Conservation (phyloP, 2,329 filamentous ascomycete genomes). For the Colletotrichum theobromicola region DNA sequence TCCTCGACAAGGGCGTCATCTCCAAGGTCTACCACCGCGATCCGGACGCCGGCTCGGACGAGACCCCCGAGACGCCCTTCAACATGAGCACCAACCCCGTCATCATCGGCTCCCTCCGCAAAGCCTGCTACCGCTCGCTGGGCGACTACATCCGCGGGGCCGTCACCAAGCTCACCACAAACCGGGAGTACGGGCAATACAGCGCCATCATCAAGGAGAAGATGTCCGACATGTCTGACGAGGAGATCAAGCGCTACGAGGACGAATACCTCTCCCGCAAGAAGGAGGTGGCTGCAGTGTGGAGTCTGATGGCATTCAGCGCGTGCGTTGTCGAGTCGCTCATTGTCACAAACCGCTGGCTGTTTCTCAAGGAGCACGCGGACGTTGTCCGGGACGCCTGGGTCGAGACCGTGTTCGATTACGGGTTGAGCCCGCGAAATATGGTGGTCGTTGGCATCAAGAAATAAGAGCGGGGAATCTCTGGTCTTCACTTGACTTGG, state of each 20-base stretch:
- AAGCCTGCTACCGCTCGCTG: slow-evolving; percentile 79
- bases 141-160: slow-evolving; percentile 81
- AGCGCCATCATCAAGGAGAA: slow-evolving; percentile 67
- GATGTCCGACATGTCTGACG: slow-evolving; percentile 73
- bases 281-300: slow-evolving; percentile 85
- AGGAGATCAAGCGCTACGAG: slow-evolving; percentile 77
- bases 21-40: slow-evolving; percentile 56
- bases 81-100: slow-evolving; percentile 75
- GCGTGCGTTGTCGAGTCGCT: slow-evolving; percentile 87
- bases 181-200: slow-evolving; percentile 61
- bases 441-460: slow-evolving; percentile 93
- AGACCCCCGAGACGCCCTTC: slow-evolving; percentile 42
- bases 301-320: slow-evolving; percentile 96
- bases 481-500: neutral
- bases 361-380: slow-evolving; percentile 80
- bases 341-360: slow-evolving; percentile 89
- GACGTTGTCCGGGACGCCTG: slow-evolving; percentile 76
- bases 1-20: slow-evolving; percentile 83
- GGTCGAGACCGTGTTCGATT: slow-evolving; percentile 95
- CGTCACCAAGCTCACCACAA: slow-evolving; percentile 72
- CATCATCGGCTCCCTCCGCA: slow-evolving; percentile 84
- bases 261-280: slow-evolving; percentile 66
- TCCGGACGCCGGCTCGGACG: slow-evolving; percentile 29
- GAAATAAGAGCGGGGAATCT: slow-evolving; percentile 40
- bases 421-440: slow-evolving; percentile 84